Conservation (phyloP, 352 stramenopile species). For the Globisporangium sylvaticum region DNA sequence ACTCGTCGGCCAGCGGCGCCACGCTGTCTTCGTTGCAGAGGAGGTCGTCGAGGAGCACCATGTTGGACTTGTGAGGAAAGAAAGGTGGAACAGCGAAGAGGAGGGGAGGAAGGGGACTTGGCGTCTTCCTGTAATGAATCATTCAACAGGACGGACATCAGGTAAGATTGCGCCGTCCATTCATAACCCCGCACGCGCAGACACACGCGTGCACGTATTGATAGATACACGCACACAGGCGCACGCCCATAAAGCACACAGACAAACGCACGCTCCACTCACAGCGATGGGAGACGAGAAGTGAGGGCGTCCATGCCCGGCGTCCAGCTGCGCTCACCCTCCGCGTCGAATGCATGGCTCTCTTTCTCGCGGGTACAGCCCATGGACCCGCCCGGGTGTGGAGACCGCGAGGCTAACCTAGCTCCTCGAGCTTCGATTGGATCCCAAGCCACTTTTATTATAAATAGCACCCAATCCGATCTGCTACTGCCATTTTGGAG, state of each 20-base stretch:
- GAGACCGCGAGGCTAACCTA: neutral
- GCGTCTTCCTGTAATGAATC: constrained; percentile 12
- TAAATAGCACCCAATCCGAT: neutral
- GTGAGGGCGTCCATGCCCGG: constrained; percentile 12
- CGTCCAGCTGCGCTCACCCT: neutral
- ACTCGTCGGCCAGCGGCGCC: constrained; percentile 2
- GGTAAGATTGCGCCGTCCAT: neutral
- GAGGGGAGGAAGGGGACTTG: neutral
- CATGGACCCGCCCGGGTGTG: constrained; percentile 1
- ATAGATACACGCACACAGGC: neutral
- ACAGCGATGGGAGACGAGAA: constrained; percentile 29
- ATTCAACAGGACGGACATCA: neutral
- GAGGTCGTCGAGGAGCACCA: constrained; percentile 24
- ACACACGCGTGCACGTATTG: neutral
- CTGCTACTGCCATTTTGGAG: neutral
- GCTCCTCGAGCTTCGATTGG: neutral
- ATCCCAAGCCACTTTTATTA: neutral
- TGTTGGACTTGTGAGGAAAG: neutral
- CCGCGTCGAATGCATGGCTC: constrained; percentile 33
- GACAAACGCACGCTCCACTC: constrained; percentile 13
- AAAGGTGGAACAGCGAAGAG: neutral
- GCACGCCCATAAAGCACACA: neutral
- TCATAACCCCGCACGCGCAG: neutral
- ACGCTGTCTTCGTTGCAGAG: constrained; percentile 31
- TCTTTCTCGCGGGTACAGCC: constrained; percentile 27